Evolutionary conservation across 768 basidiomycete species (phyloP), one percentile per base, ranked within the genome.

Genomic region (Rhizopogon vulgaris): DNA sequence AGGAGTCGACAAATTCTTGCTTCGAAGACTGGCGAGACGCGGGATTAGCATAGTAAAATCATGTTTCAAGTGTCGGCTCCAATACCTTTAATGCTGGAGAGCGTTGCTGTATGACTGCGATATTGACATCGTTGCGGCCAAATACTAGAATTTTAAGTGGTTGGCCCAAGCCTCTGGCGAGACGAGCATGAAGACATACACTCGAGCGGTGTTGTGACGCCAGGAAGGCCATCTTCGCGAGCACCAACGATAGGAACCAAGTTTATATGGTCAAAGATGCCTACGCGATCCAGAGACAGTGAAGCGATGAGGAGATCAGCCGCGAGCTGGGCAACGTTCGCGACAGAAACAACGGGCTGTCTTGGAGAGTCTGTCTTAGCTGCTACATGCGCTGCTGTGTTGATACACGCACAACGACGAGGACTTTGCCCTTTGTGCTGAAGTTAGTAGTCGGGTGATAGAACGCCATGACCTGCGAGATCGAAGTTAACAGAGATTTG

Each of bases 281-380:
- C 90, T 7, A 90, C 68, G 41, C 77, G 73, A 48, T 71, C 65
- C 18, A 93, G 74, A 28, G 73, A 73, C 42, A 89, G 71, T 1
- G 85, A 83, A 4, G 84, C 67, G 55, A 90, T 83, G 54, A 93
- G 69, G 15, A 93, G 69, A 67, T 93, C 90, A 9, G 72, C 81
- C 0, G 88, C 80, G 11, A 93, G 74, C 61, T 93, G 90, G n/a
- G 82, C 75, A 39, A 92, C 78, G 69, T 92, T 92, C 43, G 86
- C 90, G 10, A 81, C 79, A 5, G 90, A 90, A 10, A 92, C 87
- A 40, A 90, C 62, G 32, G 90, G 89, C 79, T 81, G 51, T 38
- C 58, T 56, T 65, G 60, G 38, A 39, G 43, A 30, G 6, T 14
- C 17, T 48, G 25, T 38, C 37, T 52, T 48, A 52, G 48, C n/a